Evolutionary conservation across 2,329 filamentous ascomycete species (phyloP), one percentile per base, ranked within the genome.

Genomic region (Colletotrichum chlorophyti): DNA sequence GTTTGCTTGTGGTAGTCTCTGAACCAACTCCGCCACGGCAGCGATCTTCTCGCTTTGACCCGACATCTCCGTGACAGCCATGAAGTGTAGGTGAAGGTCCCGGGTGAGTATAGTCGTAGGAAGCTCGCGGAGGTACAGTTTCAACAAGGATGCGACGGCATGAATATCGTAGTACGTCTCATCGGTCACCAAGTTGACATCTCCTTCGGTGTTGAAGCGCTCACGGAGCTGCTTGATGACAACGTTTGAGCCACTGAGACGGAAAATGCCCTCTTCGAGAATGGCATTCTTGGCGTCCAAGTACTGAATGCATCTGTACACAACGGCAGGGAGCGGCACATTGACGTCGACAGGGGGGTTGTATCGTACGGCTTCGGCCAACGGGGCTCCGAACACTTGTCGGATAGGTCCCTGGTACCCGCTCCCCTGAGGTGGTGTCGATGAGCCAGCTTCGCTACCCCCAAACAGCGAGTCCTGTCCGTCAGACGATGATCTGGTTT

Each of bases 281-380:
- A 89, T 82, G 10, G 93, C 95, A 62, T 91, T 86, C 76, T 93
- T 93, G 6, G 86, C 83, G 64, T 91, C 89, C 15, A 99, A 82
- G 72, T 97, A 99, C 72, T 98, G 91, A 61, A 99, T 91, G 70
- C 93, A 97, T 55, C 95, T 89, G 75, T 96, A 99, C 8, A 98
- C 91, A 3, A 99, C 95, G 6, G 94, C 91, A 1, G 95, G 95
- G 24, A 99, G 78, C 24, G 90, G 88, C 6, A 92, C 86, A 60
- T 87, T 84, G 40, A 91, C 81, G 54, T 92, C 91, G 11, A 79
- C 74, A 0, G 93, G 93, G 11, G 87, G 82, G 65, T 91, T 93
- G 69, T 85, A 91, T 59, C 91, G 86, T 7, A 97, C 93, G 23
- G 95, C 95, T 68, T 98, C 94, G 8, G 86, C 86, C 49, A 99